Evolutionary conservation across 2,329 filamentous ascomycete genomes (phyloP), one percentile per base, ranked within the genome.

Genomic region (Eutypella sp.): DNA sequence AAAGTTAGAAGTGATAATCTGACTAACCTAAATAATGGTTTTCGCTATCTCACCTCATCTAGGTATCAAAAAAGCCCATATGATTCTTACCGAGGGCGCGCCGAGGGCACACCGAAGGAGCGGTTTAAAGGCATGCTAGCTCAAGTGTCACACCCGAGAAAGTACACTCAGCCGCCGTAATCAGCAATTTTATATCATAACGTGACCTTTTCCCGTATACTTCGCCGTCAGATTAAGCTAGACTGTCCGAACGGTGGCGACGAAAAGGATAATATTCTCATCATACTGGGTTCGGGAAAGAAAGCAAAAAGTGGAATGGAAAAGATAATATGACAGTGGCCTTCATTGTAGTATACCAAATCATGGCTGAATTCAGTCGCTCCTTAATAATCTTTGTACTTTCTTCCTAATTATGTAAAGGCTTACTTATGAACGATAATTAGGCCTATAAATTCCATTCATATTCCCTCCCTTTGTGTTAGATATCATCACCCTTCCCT

Each of bases 361-460:
- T n/a, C 18, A 3, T 43, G 36, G 24, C 39, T 46, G 16, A 18
- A 15, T 39, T 20, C 41, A 20, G 37, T 18, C 46, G 31, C 38
- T 42, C 45, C 42, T 27, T 16, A 18, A 48, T 24, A 40, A 42
- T 41, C 43, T 19, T 18, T 10, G 27, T 18, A 23, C 34, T 46
- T 27, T 27, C 19, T 24, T 40, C 24, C 18, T 15, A 15, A 15
- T n/a, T 33, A 33, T 16, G 6, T 36, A 24, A 11, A 38, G 29
- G 48, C n/a, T 49, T 45, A 46, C 47, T 19, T 46, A 50, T 31
- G 29, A 42, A 10, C 13, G 11, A 39, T 34, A 10, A 29, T 44
- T 38, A 13, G 15, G 36, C 16, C 11, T 33, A 43, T 45, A 45
- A 40, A 34, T 15, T 41, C 6, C 13, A 6, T 6, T 33, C 29